A percentile compares a stretch with the other conserved stretches of the same genome.
Evolutionary conservation across 768 basidiomycete species (phyloP).

Genomic region (Stropharia rugosoannulata): DNA sequence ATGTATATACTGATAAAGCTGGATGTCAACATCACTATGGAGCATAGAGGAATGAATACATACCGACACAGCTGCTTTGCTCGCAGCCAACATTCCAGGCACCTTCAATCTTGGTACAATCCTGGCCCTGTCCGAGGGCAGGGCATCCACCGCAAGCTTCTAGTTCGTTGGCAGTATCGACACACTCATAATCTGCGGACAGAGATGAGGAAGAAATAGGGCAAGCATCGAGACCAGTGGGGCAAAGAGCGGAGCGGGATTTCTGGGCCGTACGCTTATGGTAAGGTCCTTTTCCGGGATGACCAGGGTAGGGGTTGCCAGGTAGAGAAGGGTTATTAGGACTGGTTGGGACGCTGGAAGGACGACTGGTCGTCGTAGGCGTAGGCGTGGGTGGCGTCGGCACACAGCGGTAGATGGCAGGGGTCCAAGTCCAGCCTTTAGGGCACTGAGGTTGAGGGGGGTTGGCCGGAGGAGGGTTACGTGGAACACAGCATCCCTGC

Average conservation of each 20-base stretch:
- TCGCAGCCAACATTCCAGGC: slow-evolving; percentile 75
- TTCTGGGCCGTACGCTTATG: slow-evolving; percentile 29
- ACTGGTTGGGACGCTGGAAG: slow-evolving; percentile 32
- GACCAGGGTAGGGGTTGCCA: slow-evolving; percentile 12
- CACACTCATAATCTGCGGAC: slow-evolving; percentile 54
- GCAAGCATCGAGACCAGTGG: slow-evolving; percentile 53
- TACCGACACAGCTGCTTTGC: slow-evolving; percentile 50
- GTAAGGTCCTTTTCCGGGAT: slow-evolving; percentile 16
- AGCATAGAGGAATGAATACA: slow-evolving; percentile 19
- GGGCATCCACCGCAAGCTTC: slow-evolving; percentile 78
- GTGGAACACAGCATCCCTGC: slow-evolving; percentile 55
- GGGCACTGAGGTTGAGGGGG: slow-evolving; percentile 52
- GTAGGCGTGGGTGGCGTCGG: slow-evolving; percentile 25
- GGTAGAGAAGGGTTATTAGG: slow-evolving; percentile 28
- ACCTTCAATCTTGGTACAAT: slow-evolving; percentile 67
- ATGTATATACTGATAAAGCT: slow-evolving; percentile 32
- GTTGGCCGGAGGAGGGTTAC: slow-evolving; percentile 34
- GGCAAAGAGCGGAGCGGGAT: slow-evolving; percentile 42
- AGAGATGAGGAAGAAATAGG: slow-evolving; percentile 44
- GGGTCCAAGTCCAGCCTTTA: slow-evolving; percentile 45
- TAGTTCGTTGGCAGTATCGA: slow-evolving; percentile 63
- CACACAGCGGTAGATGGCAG: slow-evolving; percentile 37
- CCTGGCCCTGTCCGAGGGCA: slow-evolving; percentile 58
- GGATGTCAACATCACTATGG: not conserved
- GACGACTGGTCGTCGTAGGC: slow-evolving; percentile 37